Conservation (phyloP, 352 stramenopile species). For the Phytophthora rubi region DNA sequence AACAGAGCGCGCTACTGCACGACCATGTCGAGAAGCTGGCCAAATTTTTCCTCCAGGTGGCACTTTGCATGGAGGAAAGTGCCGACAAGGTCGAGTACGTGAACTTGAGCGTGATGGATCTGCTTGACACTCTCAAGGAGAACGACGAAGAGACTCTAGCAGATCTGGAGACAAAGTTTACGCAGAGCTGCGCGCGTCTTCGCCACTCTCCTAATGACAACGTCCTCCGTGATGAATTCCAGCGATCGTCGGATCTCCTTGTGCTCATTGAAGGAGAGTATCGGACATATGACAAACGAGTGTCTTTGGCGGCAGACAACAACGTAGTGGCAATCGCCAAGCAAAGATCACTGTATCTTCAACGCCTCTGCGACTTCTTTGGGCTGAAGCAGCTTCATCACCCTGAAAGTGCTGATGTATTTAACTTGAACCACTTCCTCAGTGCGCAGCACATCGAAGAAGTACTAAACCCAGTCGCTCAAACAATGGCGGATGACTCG, state of each 20-base stretch:
- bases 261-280: slow-evolving; percentile 80
- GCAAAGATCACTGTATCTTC: slow-evolving; percentile 55
- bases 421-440: slow-evolving; percentile 61
- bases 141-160: slow-evolving; percentile 59
- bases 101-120: slow-evolving; percentile 72
- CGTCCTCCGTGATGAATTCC: slow-evolving; percentile 68
- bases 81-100: slow-evolving; percentile 63
- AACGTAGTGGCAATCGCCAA: slow-evolving; percentile 58
- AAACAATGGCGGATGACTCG: not conserved
- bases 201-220: slow-evolving; percentile 76
- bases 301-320: slow-evolving; percentile 51
- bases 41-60: slow-evolving; percentile 68
- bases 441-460: slow-evolving; percentile 60
- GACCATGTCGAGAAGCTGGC: slow-evolving; percentile 62
- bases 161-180: slow-evolving; percentile 59
- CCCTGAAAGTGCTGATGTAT: slow-evolving; percentile 10
- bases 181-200: slow-evolving; percentile 52
- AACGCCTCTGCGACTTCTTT: slow-evolving; percentile 58
- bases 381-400: slow-evolving; percentile 31
- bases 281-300: slow-evolving; percentile 66
- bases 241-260: slow-evolving; percentile 56
- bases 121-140: slow-evolving; percentile 80
- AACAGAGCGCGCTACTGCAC: slow-evolving; percentile 64
- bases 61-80: slow-evolving; percentile 62
- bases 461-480: slow-evolving; percentile 21